Evolutionary conservation across 164 flowering plant genomes (phyloP), one percentile per base, ranked within the genome.

Genomic region (Vitis labrusca): DNA sequence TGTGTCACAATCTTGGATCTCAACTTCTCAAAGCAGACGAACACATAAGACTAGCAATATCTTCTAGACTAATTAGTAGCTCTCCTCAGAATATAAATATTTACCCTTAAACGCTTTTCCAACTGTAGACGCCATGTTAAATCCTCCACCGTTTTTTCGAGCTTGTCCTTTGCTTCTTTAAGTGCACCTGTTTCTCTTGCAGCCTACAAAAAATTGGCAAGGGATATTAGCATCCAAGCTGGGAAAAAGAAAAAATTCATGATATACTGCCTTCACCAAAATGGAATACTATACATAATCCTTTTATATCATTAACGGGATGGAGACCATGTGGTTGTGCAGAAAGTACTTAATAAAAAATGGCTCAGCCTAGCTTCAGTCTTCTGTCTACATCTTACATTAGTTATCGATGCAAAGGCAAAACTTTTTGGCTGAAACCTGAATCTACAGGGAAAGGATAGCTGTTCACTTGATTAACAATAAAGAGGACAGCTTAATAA

Each of bases 131-230:
- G 93, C 96, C 92, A 91, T 68, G 98, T 91, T 64, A 94, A 93
- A 70, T 94, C 97, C 81, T 94, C 98, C 69, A 91, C 88, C 60
- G 73, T 80, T 66, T 91, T 94, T 75, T 89, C 92, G 66, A 94
- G 94, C 84, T 91, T 94, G 74, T 94, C 91, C 78, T 94, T 91
- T 8, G 98, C 98, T 82, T 94, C 97, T 83, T 86, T 90, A 51
- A 91, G 94, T 71, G 96, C 97, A 70, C 98, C 98, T 48, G 96
- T 91, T 78, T 94, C 98, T 81, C 93, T 87, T 57, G 98, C 87
- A 69, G 85, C 96, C 98, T 94, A 80, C 67, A 72, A 13, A 75
- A 68, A 30, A 63, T 49, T 67, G 32, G 23, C 30, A 51, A 59
- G n/a, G 53, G 68, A 59, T 52, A 23, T 52, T 48, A 59, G 8